Base-by-base conservation (phyloP, 768 basidiomycete genomes). In the Serendipita sp. region DNA sequence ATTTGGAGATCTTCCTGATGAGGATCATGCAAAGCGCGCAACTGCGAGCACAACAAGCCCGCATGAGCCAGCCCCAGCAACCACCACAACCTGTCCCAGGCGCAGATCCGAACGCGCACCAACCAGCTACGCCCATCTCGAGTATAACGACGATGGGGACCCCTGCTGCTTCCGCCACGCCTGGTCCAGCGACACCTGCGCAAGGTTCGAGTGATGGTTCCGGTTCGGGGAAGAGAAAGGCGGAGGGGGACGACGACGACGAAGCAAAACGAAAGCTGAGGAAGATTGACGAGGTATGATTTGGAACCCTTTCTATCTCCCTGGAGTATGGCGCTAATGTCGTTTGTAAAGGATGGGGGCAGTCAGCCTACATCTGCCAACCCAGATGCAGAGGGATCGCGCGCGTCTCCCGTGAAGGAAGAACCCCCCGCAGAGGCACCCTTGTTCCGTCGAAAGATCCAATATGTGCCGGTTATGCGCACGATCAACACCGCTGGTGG, bases 381-480 rank as follows among this genome's bases (percentile, higher is more conserved):
- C 10, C 16, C 27, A 18, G 36, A 31, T 18, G 55, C 10, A 33
- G 36, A 31, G n/a, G 55, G n/a, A 8, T n/a, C 55, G 31, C 33
- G 31, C 18, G 31, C 55, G 10, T 60, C 55, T 8, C 27, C 55
- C 13, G 55, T 60, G 16, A 60, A 60, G 34, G 55, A 60, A 29
- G 55, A 60, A n/a, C 55, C 55, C n/a, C 27, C 16, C 8, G 27
- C 55, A n/a, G 55, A 60, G 31, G 55, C 16, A 60, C 55, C 55
- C 10, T 36, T 60, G 36, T 34, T 60, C 55, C 81, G 87, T 65
- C 84, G 87, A 67, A 93, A 88, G 75, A 86, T 96, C 67, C 88
- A 91, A 75, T 96, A 94, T 72, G 77, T 87, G 34, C 93, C 93
- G 0, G 76, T 90, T 16, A 83, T 81, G 8, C 86, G 88, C 15